These are phyloP conservation scores for Berberis thunbergii DNA, from an alignment of 164 flowering plant genomes.

Conservation along the genomic window DNA sequence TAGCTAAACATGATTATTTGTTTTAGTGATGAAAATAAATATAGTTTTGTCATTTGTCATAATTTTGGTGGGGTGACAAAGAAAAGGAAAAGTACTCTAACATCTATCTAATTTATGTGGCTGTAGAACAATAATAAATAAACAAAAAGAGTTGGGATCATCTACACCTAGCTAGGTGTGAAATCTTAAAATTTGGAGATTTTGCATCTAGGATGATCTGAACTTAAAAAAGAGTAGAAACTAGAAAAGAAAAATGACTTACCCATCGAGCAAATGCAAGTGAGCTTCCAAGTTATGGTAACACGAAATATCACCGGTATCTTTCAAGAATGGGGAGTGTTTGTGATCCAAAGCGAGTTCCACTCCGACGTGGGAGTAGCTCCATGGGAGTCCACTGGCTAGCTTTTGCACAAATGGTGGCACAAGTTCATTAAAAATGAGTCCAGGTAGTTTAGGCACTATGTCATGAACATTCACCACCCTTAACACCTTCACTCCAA, in stretches of 20 bases:
- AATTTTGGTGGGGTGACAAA: too few relatives aligned
- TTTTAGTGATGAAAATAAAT: too few relatives aligned
- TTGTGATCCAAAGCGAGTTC: constrained; percentile 57
- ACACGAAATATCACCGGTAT: constrained; percentile 19
- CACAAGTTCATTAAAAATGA: constrained; percentile 42
- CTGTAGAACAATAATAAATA: too few relatives aligned
- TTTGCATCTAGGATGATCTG: too few relatives aligned
- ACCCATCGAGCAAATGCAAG: constrained; percentile 74
- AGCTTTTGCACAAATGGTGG: constrained; percentile 24
- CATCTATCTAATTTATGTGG: too few relatives aligned
- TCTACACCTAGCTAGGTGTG: neutral
- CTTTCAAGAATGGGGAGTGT: constrained; percentile 58
- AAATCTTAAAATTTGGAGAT: too few relatives aligned
- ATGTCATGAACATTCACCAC: constrained; percentile 67
- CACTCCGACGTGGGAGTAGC: constrained; percentile 65
- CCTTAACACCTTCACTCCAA: constrained; percentile 67
- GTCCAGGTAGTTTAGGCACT: constrained; percentile 65
- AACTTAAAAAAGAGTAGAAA: neutral
- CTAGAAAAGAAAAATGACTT: constrained; percentile 10
- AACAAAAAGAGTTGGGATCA: too few relatives aligned
- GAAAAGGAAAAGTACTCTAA: too few relatives aligned
- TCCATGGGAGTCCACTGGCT: constrained; percentile 47
- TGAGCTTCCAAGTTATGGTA: constrained; percentile 72
- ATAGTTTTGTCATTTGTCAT: too few relatives aligned
- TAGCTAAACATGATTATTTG: too few relatives aligned